Base-by-base conservation (phyloP, 1,139 yeast genomes). In the Ogataea hybrid region DNA sequence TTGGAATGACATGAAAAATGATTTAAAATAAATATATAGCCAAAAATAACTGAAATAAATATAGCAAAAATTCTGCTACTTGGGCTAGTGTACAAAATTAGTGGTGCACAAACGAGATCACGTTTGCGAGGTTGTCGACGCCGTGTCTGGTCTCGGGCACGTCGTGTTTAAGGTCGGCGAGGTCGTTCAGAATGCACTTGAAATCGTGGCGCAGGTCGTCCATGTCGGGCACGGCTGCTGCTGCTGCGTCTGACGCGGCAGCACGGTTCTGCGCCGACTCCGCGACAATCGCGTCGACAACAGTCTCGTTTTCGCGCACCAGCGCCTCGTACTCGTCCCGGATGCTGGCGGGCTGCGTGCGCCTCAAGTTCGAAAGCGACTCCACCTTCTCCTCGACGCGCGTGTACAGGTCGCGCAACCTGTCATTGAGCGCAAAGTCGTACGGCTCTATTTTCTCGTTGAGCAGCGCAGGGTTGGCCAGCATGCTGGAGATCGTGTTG, bases 91-190 rank as follows among this genome's bases (percentile, higher is more conserved):
- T 18, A 18, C 20, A 18, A 6, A 18, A 18, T 18, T 29, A n/a
- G 14, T 18, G n/a, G 28, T 32, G 31, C 20, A 51, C 44, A 41
- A 51, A 49, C 12, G 39, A 25, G 9, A 52, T 34, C 21, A 50
- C 53, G 22, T 41, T 43, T 8, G 40, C 38, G 36, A 53, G 31
- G 34, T 51, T 53, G 30, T 50, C 48, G 6, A 53, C 37, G 12
- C 40, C 35, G 20, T 36, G 46, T 29, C 43, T 38, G 30, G 40
- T 33, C 41, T 42, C 41, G 10, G 48, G 50, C 21, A 42, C 44
- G 41, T 39, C 46, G 35, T 18, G 43, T 37, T 38, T 49, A 43
- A 48, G 42, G 6, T 40, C 49, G 12, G 37, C 48, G 33, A 44
- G 35, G 39, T 50, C 52, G 15, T 25, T 30, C 32, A 53, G 33